Percentiles rank a stretch among this genome's conserved stretches.
Evolutionary conservation across 2,329 filamentous ascomycete species (phyloP).

Genomic region (Aspergillus texensis): DNA sequence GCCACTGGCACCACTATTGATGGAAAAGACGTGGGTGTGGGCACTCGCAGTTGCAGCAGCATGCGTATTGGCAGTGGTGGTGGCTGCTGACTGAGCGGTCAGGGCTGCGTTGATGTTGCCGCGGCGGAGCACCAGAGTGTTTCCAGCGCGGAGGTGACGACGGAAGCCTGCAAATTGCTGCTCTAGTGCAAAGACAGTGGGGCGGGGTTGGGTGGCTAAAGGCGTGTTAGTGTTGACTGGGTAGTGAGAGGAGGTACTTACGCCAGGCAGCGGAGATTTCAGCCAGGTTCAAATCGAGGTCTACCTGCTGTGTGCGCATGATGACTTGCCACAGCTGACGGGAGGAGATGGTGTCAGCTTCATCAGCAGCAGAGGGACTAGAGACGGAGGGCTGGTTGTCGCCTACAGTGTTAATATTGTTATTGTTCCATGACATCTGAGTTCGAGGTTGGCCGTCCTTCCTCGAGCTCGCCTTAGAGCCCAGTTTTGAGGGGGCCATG

Average conservation of each 20-base stretch:
- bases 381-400: neutral
- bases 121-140: neutral
- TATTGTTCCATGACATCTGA: neutral
- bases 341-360: neutral
- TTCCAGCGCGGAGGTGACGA: neutral
- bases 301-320: neutral
- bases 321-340: neutral
- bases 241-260: neutral
- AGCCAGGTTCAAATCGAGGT: neutral
- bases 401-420: neutral
- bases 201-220: neutral
- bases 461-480: neutral
- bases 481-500: neutral
- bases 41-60: neutral
- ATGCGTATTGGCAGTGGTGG: neutral
- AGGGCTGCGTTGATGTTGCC: neutral
- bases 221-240: neutral
- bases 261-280: neutral
- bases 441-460: neutral
- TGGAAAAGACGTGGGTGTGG: neutral
- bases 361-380: neutral
- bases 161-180: neutral
- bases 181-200: neutral
- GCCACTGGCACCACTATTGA: neutral
- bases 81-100: neutral